Base-by-base conservation (phyloP, 2,329 filamentous ascomycete genomes). In the Albifimbria verrucaria region DNA sequence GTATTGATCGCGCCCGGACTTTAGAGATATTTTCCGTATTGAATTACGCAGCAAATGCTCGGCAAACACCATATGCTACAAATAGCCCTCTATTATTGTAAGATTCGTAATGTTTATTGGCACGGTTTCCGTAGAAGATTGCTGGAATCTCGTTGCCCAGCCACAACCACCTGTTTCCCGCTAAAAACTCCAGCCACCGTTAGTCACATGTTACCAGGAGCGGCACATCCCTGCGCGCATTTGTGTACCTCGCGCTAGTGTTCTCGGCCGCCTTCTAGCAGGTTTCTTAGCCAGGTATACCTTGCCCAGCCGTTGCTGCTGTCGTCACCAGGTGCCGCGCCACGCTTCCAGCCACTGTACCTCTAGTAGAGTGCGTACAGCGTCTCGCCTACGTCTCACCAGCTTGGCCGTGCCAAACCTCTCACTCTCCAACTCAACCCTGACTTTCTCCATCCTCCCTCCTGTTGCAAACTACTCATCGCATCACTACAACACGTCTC, bases 251-350 rank as follows among this genome's bases (percentile, higher is more conserved):
- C 11, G n/a, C 18, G 32, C 32, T 39, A 39, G 32, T 39, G 32
- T n/a, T 15, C 32, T 17, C 11, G 32, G 12, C 6, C 5, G 12
- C 5, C 11, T 39, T 39, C 32, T 39, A 5, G 11, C 5, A 39
- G 18, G 18, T n/a, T n/a, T 39, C 32, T 12, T 39, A 39, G 32
- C 5, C 32, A 39, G 15, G 12, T 32, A n/a, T 39, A 39, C 32
- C 32, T 39, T 5, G 15, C 42, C 42, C 18, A n/a, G n/a, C 44
- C 23, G 21, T 24, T 17, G 44, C 18, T 47, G 57, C 51, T 57
- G 54, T 66, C 62, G 65, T 65, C 65, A 67, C 63, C 65, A 62
- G 50, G 60, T 57, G 52, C 63, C 56, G 58, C 59, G 61, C 57
- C 58, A 59, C 58, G 22, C 43, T 55, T 36, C 49, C 51, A 57